A percentile compares a stretch with the other conserved stretches of the same genome.
Conservation (phyloP, 2,329 filamentous ascomycete species). For the Byssoonygena ceratinophila region DNA sequence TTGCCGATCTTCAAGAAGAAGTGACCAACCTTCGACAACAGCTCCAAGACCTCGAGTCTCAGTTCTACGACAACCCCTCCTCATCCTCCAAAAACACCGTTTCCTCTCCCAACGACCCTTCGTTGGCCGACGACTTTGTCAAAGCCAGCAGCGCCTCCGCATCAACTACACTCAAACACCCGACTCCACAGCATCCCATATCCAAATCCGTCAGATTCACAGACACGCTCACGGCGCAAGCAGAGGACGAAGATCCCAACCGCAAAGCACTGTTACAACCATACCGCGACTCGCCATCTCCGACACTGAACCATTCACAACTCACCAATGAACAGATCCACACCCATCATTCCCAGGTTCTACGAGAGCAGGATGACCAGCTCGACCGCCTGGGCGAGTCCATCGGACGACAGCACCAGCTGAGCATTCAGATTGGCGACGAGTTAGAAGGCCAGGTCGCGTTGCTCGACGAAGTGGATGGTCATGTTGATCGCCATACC, state of each 20-base stretch:
- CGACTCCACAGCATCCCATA: constrained; percentile 33
- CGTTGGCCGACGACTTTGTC: constrained; percentile 53
- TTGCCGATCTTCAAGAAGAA: constrained; percentile 51
- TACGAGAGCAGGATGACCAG: constrained; percentile 86
- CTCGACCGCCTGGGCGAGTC: constrained; percentile 78
- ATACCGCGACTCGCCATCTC: constrained; percentile 48
- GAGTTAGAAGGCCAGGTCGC: constrained; percentile 85
- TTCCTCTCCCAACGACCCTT: constrained; percentile 52
- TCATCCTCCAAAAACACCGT: constrained; percentile 39
- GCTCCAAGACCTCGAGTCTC: constrained; percentile 62
- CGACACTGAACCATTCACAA: constrained; percentile 40
- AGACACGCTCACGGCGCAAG: constrained; percentile 42
- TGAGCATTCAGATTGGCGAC: constrained; percentile 92
- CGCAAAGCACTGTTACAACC: constrained; percentile 51
- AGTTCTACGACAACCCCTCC: constrained; percentile 53
- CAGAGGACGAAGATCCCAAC: constrained; percentile 37
- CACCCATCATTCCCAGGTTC: constrained; percentile 65
- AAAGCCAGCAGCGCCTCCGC: constrained; percentile 42
- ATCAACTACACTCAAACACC: constrained; percentile 36
- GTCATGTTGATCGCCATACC: constrained; percentile 69
- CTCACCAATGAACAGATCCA: constrained; percentile 80
- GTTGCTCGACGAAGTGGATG: constrained; percentile 81
- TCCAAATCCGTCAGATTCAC: constrained; percentile 80
- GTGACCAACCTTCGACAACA: constrained; percentile 61
- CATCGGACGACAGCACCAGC: constrained; percentile 78